These are phyloP conservation scores for Aspergillus japonicus DNA, from an alignment of 2,329 filamentous ascomycete species.

Conservation along the genomic window DNA sequence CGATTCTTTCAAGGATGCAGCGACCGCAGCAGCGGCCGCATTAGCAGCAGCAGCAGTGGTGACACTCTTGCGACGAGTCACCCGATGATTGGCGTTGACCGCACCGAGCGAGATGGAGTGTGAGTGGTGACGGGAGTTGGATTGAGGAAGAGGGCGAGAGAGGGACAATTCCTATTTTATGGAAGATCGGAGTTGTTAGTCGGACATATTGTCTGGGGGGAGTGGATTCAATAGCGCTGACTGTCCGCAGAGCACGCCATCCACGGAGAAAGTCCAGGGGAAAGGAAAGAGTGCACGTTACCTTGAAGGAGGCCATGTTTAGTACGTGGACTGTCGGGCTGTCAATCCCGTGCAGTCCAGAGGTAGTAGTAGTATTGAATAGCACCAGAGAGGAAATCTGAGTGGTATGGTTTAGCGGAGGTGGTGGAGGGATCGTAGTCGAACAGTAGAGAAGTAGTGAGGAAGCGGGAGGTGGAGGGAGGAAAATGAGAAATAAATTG, in stretches of 20 bases:
- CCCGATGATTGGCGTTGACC: constrained; percentile 77
- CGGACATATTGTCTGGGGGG: not conserved
- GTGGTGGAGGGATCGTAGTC: not conserved
- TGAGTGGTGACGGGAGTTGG: constrained; percentile 73
- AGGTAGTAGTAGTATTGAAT: constrained; percentile 7
- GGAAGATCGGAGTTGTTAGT: constrained; percentile 1
- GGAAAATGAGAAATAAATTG: constrained; percentile 1
- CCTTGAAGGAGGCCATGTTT: constrained; percentile 43
- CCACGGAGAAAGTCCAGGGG: constrained; percentile 2
- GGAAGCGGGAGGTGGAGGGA: constrained; percentile 1
- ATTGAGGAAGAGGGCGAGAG: constrained; percentile 65
- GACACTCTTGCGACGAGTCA: constrained; percentile 92
- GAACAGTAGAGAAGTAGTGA: not conserved
- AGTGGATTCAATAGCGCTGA: not conserved
- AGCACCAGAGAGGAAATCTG: constrained; percentile 2
- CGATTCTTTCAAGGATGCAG: constrained; percentile 67
- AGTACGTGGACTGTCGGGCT: constrained; percentile 31
- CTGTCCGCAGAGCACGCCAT: not conserved
- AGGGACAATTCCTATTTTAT: constrained; percentile 48
- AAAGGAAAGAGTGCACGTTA: constrained; percentile 20
- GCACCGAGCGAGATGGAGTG: constrained; percentile 76
- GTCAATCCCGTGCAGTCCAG: constrained; percentile 29
- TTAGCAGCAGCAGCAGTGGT: constrained; percentile 71
- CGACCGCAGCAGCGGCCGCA: constrained; percentile 60
- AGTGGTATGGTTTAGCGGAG: not conserved